A percentile compares a stretch with the other conserved stretches of the same genome.
Evolutionary conservation across 495 filamentous ascomycete genomes (phyloP).

Genomic region (Clohesyomyces aquaticus): DNA sequence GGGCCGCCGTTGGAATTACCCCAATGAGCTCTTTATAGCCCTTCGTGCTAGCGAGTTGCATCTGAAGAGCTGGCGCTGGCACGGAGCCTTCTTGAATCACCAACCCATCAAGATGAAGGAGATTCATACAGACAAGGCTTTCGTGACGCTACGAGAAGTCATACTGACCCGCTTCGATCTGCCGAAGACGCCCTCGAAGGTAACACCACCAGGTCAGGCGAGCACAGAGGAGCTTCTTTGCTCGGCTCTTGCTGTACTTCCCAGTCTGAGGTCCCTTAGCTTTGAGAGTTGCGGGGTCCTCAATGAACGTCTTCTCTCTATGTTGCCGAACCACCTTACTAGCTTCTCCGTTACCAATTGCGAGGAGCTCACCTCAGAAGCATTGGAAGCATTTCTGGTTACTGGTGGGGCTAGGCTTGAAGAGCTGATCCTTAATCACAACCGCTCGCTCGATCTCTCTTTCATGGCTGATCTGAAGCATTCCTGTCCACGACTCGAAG

Average conservation of each 20-base stretch:
- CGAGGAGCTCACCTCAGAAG: slow-evolving; percentile 63
- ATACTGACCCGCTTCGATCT: slow-evolving; percentile 65
- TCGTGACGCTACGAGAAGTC: slow-evolving; percentile 62
- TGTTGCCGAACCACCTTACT: slow-evolving; percentile 65
- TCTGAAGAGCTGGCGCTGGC: slow-evolving; percentile 80
- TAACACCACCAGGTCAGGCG: slow-evolving; percentile 16
- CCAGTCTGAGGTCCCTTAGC: slow-evolving; percentile 62
- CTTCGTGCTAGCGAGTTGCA: slow-evolving; percentile 53
- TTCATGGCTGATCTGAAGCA: slow-evolving; percentile 66
- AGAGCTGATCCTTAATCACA: slow-evolving; percentile 71
- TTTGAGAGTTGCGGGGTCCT: slow-evolving; percentile 71
- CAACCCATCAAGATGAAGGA: slow-evolving; percentile 56
- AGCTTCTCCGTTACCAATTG: slow-evolving; percentile 76
- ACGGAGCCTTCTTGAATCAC: slow-evolving; percentile 58
- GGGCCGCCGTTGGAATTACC: slow-evolving; percentile 64
- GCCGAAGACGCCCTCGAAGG: slow-evolving; percentile 38
- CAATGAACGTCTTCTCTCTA: slow-evolving; percentile 60
- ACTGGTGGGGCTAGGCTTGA: slow-evolving; percentile 65
- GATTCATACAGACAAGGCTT: slow-evolving; percentile 62
- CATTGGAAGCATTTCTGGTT: slow-evolving; percentile 62
- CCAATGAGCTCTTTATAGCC: slow-evolving; percentile 60
- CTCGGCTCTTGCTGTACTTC: slow-evolving; percentile 61
- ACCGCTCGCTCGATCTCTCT: slow-evolving; percentile 71
- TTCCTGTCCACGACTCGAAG: slow-evolving; percentile 68
- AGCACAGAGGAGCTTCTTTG: slow-evolving; percentile 56